Base-by-base conservation (phyloP, 2,329 filamentous ascomycete genomes). In the Arachnomyces sp. region DNA sequence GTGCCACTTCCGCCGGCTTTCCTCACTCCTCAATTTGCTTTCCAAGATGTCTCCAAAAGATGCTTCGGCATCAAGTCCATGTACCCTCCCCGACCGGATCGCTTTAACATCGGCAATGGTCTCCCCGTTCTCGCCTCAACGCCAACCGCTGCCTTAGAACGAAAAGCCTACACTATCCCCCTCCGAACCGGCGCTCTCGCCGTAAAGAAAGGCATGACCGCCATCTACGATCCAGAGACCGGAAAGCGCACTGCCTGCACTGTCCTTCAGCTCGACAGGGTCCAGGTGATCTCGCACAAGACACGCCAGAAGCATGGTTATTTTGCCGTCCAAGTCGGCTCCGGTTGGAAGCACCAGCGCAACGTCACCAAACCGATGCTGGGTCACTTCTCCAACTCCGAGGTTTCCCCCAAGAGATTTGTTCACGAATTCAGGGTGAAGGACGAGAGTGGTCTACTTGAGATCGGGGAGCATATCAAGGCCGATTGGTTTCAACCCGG, bases 171-270 rank as follows among this genome's bases (percentile, higher is more conserved):
- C 48, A 76, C 71, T 0, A 70, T 79, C 8, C 78, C 79, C 5
- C 67, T 76, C 31, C 83, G 92, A 18, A 81, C 88, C 2, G 92
- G 92, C 20, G 81, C 86, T 7, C 73, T 98, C 34, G 88, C 84
- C 9, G 74, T 81, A 59, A 98, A 98, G 69, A 90, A 89, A 68
- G 92, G 92, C 63, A 96, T 98, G 85, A 94, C 88, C 32, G 89
- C 84, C 44, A 67, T 95, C 49, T 96, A 84, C 73, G 81, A 88
- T 57, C 66, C 75, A 0, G 77, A 80, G 53, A 84, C 84, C 17
- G 84, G 85, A 52, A 76, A 75, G 48, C 81, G 90, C 49, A 83
- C 81, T 43, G 75, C 89, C 14, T 94, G 88, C 71, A 98, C 92
- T 11, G 83, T 98, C 39, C 75, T 98, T 42, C 89, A 96, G 68